Conservation (phyloP, 2,329 filamentous ascomycete species). For the Clonostachys sp. region DNA sequence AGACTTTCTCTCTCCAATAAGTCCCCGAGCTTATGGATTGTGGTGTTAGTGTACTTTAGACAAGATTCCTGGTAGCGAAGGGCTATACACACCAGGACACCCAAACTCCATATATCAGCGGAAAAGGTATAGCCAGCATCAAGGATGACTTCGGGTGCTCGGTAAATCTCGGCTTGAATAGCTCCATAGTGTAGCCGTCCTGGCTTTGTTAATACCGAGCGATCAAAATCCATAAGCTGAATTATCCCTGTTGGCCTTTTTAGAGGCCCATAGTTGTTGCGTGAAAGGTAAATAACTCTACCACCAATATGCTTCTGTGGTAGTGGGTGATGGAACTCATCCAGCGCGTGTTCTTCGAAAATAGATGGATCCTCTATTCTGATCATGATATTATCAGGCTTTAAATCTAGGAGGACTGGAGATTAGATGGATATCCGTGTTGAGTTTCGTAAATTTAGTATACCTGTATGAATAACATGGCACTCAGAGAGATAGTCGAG, state of each 20-base stretch:
- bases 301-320: conserved; percentile 9
- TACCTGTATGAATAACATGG: conserved; percentile 11
- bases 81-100: conserved; percentile 9
- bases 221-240: conserved; percentile 11
- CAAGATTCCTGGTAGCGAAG: not conserved
- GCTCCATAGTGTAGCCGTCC: conserved; percentile 4
- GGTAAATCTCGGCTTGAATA: conserved; percentile 9
- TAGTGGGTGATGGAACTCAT: conserved; percentile 12
- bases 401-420: conserved; percentile 7
- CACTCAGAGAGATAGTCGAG: conserved; percentile 14
- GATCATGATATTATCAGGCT: conserved; percentile 13
- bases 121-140: conserved; percentile 9
- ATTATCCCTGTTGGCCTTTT: conserved; percentile 6
- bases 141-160: conserved; percentile 13
- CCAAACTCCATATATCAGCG: conserved; percentile 14
- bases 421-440: not conserved
- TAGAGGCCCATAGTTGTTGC: conserved; percentile 12
- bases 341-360: conserved; percentile 7
- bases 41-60: not conserved
- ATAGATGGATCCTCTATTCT: conserved; percentile 8
- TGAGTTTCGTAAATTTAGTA: not conserved
- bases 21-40: not conserved
- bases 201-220: conserved; percentile 2
- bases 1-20: not conserved
- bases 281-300: conserved; percentile 11